Base-by-base conservation (phyloP, 495 filamentous ascomycete species). In the Penicillium silybi region DNA sequence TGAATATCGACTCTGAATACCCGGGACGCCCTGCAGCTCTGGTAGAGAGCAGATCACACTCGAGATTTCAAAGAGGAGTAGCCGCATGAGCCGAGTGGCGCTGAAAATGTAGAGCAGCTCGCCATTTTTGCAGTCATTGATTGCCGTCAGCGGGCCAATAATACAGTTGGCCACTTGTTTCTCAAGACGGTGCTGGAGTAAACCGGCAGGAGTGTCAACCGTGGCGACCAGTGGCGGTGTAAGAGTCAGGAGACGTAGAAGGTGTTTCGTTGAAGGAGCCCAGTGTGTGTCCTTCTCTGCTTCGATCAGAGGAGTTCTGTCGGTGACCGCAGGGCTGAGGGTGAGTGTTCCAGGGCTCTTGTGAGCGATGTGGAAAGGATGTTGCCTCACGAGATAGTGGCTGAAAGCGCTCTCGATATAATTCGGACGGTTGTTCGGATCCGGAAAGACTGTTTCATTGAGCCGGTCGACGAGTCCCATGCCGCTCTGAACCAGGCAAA, bases 401-500 rank as follows among this genome's bases (percentile, higher is more conserved):
- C 80, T 82, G 48, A 86, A 73, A 44, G 92, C 80, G 2, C 86
- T 89, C 11, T 88, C 65, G 39, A 96, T 74, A 57, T 91, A 96
- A 38, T 81, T 76, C 2, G 93, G 93, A 19, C 90, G 80, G 0
- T 58, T 68, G 4, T 58, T 52, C 2, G 80, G 75, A 58, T 90
- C 75, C 0, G 81, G 77, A 59, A 95, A 98, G 11, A 92, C 58
- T 2, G 70, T 48, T 9, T 77, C 57, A 54, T 88, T 88, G 17
- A 96, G 69, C 32, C 79, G 75, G n/a, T 96, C 89, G 23, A 90
- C 69, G 3, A 86, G 65, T 2, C 92, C 92, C 72, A 97, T 80
- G 4, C 90, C 91, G 42, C 92, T 88, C 46, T 95, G 87, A 4
- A 95, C 60, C 19, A 98, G 81, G 35, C 87, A 77, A 26, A 98